phyloP scores from a whole-genome alignment of 306 rosid species.

The Spatholobus suberectus region DNA sequence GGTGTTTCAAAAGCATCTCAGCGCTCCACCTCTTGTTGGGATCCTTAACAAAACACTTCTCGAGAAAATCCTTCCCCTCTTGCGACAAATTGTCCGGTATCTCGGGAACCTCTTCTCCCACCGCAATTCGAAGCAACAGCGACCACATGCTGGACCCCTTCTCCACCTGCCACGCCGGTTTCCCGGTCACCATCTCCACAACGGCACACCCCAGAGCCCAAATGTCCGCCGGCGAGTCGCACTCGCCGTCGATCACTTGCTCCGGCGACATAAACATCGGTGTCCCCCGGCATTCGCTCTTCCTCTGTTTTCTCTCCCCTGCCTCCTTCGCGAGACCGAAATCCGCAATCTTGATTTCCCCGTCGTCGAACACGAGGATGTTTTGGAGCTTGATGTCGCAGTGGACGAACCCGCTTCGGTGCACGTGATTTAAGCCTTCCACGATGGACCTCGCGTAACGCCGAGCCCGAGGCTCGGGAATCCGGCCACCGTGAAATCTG shows the following conservation, averaged over 20 bases:
- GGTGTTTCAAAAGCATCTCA: slow-evolving; percentile 80
- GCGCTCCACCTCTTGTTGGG: slow-evolving; percentile 87
- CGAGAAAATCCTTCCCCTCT: slow-evolving; percentile 74
- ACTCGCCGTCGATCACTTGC: slow-evolving; percentile 60
- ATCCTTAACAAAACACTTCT: slow-evolving; percentile 76
- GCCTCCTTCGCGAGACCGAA: slow-evolving; percentile 73
- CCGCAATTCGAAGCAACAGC: slow-evolving; percentile 69
- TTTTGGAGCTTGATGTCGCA: slow-evolving; percentile 90
- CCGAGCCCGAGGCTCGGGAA: slow-evolving; percentile 56
- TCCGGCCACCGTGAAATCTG: slow-evolving; percentile 54
- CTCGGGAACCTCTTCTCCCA: slow-evolving; percentile 71
- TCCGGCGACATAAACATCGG: slow-evolving; percentile 97
- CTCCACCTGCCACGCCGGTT: slow-evolving; percentile 64
- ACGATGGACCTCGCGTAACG: slow-evolving; percentile 54
- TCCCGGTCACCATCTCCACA: slow-evolving; percentile 82
- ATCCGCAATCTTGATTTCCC: slow-evolving; percentile 76
- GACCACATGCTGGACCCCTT: slow-evolving; percentile 50
- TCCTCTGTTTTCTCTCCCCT: slow-evolving; percentile 49
- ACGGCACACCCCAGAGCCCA: slow-evolving; percentile 89
- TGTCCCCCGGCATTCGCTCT: slow-evolving; percentile 69
- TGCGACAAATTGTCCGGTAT: slow-evolving; percentile 63
- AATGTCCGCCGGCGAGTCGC: slow-evolving; percentile 66
- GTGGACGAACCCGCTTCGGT: slow-evolving; percentile 80
- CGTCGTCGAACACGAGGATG: slow-evolving; percentile 66
- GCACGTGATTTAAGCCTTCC: slow-evolving; percentile 67